Conservation (phyloP, 2,329 filamentous ascomycete species). For the Microsporum audouinii region DNA sequence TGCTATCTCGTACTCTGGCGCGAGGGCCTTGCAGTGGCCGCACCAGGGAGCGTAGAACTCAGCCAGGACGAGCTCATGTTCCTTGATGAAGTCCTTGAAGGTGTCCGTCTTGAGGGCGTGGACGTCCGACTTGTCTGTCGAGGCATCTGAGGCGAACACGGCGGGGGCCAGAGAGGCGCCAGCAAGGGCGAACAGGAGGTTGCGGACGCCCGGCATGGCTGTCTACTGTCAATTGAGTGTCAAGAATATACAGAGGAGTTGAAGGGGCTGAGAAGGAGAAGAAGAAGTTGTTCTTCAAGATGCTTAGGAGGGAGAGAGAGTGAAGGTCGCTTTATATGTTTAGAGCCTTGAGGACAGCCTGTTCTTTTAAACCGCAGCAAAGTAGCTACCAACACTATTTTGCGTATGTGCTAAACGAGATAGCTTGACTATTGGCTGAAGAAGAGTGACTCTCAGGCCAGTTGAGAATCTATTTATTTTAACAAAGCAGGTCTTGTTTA, state of each 20-base stretch:
- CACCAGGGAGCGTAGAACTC: slow-evolving; percentile 98
- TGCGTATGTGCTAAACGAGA: not conserved
- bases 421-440: not conserved
- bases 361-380: slow-evolving; percentile 24
- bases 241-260: not conserved
- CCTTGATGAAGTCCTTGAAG: slow-evolving; percentile 75
- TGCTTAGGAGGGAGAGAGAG: too few relatives aligned
- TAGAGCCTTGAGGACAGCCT: slow-evolving; percentile 29
- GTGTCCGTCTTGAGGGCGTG: slow-evolving; percentile 71
- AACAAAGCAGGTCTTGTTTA: not conserved
- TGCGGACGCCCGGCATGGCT: slow-evolving; percentile 31
- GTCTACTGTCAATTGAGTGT: not conserved
- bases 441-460: not conserved
- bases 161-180: slow-evolving; percentile 17
- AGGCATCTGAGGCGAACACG: slow-evolving; percentile 24
- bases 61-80: slow-evolving; percentile 79
- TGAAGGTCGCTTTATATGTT: not conserved
- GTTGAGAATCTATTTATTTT: not conserved
- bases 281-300: not conserved
- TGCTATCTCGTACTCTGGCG: slow-evolving; percentile 41
- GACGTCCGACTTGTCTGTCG: slow-evolving; percentile 56
- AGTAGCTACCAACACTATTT: not conserved
- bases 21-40: slow-evolving; percentile 97
- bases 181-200: slow-evolving; percentile 29
- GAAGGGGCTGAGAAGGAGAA: not conserved